Conservation (phyloP, 75 land plant species). For the Pinus albicaulis region DNA sequence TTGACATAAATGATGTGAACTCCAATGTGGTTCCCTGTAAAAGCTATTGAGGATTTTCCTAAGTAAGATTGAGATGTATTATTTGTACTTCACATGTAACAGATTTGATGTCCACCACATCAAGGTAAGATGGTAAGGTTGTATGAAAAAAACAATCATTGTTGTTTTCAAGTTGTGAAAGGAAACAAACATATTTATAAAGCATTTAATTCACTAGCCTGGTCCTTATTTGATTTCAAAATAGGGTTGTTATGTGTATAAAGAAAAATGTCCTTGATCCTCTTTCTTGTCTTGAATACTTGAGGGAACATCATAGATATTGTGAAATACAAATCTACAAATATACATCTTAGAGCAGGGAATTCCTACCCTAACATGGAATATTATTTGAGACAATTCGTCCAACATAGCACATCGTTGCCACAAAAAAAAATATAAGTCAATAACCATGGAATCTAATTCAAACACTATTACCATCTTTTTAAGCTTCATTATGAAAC, state of each 20-base stretch:
- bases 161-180: background rate
- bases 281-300: conserved; percentile 34
- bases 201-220: conserved; percentile 30
- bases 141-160: background rate
- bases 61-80: conserved; percentile 67
- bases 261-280: conserved; percentile 60
- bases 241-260: conserved; percentile 74
- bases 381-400: conserved; percentile 60
- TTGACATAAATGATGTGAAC: conserved; percentile 77
- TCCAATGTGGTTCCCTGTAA: conserved; percentile 65
- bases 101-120: background rate
- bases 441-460: background rate
- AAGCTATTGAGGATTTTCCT: conserved; percentile 65
- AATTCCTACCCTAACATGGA: conserved; percentile 91
- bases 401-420: background rate
- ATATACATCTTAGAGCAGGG: background rate
- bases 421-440: background rate
- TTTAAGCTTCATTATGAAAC: background rate
- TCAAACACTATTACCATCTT: background rate
- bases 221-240: conserved; percentile 71
- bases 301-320: background rate
- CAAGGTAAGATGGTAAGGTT: background rate
- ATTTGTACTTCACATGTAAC: conserved; percentile 22
- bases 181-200: background rate
- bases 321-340: background rate